Percentiles rank a stretch among this genome's conserved stretches.
Evolutionary conservation across 306 rosid species (phyloP).

Genomic region (Malus asiatica): DNA sequence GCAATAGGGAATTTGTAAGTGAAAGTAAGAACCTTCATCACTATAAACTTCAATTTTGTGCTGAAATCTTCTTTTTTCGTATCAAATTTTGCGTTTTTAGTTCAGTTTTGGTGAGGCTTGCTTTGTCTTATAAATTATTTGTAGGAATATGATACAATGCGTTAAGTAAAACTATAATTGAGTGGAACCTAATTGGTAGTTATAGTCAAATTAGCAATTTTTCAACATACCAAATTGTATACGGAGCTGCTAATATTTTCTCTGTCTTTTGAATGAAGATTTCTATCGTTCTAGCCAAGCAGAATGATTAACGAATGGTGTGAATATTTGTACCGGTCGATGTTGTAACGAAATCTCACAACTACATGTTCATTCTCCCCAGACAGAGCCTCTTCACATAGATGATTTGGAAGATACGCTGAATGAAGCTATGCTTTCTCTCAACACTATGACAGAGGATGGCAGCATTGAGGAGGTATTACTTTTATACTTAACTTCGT

Average conservation of each 20-base stretch:
- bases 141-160: neutral
- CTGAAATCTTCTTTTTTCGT: neutral
- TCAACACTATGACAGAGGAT: conserved; percentile 50
- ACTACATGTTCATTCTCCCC: neutral
- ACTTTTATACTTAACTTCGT: too few species aligned
- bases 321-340: too few species aligned
- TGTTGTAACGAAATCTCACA: too few species aligned
- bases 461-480: conserved; percentile 68
- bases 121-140: neutral
- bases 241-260: neutral
- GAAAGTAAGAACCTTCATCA: neutral
- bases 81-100: neutral
- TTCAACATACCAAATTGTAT: neutral
- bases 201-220: neutral
- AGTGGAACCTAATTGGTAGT: too few species aligned
- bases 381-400: conserved; percentile 47
- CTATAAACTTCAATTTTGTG: neutral
- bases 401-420: conserved; percentile 65
- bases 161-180: neutral
- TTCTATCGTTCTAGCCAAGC: neutral
- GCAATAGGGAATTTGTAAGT: neutral
- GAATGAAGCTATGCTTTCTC: conserved; percentile 35
- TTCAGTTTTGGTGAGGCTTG: neutral
- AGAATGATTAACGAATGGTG: neutral
- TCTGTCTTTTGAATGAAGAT: neutral